A percentile compares a stretch with the other conserved stretches of the same genome.
Conservation (phyloP, 2,329 filamentous ascomycete genomes). For the Aspergillus novofumigatus region DNA sequence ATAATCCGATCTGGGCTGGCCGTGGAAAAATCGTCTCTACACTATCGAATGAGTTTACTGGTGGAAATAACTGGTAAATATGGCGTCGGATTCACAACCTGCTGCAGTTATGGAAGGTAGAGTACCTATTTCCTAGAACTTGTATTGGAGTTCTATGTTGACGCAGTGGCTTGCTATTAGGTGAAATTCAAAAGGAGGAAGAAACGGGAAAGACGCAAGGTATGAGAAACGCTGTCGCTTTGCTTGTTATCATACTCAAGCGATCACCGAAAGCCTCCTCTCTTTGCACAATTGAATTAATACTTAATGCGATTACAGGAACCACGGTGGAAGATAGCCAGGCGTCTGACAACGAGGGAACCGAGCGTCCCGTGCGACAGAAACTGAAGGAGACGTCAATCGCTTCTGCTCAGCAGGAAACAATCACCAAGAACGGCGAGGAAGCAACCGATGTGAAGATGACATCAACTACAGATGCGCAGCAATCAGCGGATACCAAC, state of each 20-base stretch:
- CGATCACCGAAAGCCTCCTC: too few species aligned
- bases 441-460: not conserved
- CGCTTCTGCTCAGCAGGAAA: constrained; percentile 32
- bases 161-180: constrained; percentile 2
- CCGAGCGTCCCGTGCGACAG: constrained; percentile 57
- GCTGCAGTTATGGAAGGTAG: constrained; percentile 13
- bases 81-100: constrained; percentile 14
- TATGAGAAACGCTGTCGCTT: constrained; percentile 6
- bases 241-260: not conserved
- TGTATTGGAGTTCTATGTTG: not conserved
- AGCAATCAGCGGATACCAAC: constrained; percentile 9
- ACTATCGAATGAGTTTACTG: not conserved
- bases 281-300: not conserved
- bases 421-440: not conserved
- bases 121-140: not conserved
- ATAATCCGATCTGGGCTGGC: not conserved
- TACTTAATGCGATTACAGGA: constrained; percentile 11
- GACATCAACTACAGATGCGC: not conserved
- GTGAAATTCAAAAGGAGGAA: constrained; percentile 3
- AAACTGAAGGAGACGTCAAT: constrained; percentile 61
- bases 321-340: constrained; percentile 25
- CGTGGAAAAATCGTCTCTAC: not conserved
- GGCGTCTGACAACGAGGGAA: constrained; percentile 37
- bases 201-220: constrained; percentile 11
- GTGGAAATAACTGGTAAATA: not conserved